phyloP scores from a whole-genome alignment of 306 rosid species.

The Trichosanthes truncata region DNA sequence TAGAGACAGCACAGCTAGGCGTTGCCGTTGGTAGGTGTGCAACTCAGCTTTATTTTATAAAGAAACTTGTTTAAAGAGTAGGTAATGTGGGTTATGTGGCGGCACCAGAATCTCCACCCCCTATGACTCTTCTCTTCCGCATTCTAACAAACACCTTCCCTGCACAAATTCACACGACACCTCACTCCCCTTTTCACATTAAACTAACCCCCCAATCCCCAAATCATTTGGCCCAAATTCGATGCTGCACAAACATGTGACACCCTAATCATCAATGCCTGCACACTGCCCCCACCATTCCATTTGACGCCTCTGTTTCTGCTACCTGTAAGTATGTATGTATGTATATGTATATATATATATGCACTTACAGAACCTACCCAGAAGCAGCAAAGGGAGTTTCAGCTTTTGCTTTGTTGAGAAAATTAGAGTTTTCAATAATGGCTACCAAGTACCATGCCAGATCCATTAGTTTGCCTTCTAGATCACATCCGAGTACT shows the following conservation, averaged over 20 bases:
- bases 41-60: background rate
- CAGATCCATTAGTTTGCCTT: slow-evolving; percentile 59
- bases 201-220: background rate
- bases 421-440: background rate
- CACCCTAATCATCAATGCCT: background rate
- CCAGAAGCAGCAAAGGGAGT: background rate
- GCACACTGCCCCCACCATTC: background rate
- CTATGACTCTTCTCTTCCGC: background rate
- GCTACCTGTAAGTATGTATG: too few species aligned
- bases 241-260: slow-evolving; percentile 6
- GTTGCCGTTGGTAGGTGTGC: background rate
- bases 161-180: background rate
- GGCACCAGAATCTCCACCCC: background rate
- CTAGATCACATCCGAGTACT: slow-evolving; percentile 50
- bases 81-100: slow-evolving; percentile 9
- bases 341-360: background rate
- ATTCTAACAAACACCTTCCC: slow-evolving; percentile 1
- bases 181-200: background rate
- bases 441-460: slow-evolving; percentile 32
- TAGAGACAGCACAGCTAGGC: slow-evolving; percentile 14
- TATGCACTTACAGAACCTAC: background rate
- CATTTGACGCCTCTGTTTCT: background rate
- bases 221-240: slow-evolving; percentile 1
- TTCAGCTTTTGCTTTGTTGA: background rate
- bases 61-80: background rate